These are phyloP conservation scores for Drechslerella dactyloides DNA, from an alignment of 2,329 filamentous ascomycete genomes.

Conservation along the genomic window DNA sequence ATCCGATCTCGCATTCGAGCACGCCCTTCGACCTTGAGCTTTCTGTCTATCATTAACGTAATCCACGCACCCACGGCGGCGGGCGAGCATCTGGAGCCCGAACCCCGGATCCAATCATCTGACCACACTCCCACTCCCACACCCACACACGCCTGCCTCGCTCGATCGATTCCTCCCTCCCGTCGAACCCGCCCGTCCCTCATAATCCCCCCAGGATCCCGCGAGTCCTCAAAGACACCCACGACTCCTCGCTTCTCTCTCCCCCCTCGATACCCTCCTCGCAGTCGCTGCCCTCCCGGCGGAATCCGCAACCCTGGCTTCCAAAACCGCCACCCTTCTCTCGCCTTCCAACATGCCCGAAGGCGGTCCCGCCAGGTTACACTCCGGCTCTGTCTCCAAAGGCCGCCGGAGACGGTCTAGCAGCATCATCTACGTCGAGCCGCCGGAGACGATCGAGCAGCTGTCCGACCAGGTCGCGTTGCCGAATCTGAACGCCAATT, in stretches of 20 bases:
- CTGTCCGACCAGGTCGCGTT: constrained; percentile 94
- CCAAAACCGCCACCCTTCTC: constrained; percentile 52
- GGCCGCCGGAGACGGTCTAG: constrained; percentile 91
- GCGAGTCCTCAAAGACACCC: constrained; percentile 2
- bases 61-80: constrained; percentile 5
- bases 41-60: constrained; percentile 44
- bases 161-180: neutral
- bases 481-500: constrained; percentile 95
- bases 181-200: constrained; percentile 6
- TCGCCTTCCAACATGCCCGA: constrained; percentile 49
- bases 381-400: constrained; percentile 60
- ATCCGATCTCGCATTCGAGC: neutral
- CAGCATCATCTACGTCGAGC: constrained; percentile 98
- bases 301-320: constrained; percentile 50
- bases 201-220: neutral
- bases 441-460: constrained; percentile 93
- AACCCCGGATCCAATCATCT: constrained; percentile 9
- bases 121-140: neutral
- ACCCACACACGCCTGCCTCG: neutral
- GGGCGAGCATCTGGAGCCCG: neutral
- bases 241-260: neutral
- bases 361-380: constrained; percentile 49
- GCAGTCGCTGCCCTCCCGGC: constrained; percentile 22
- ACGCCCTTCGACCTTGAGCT: neutral
- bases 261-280: constrained; percentile 3